These are phyloP conservation scores for Globisporangium solare DNA, from an alignment of 352 stramenopile genomes.

Conservation along the genomic window DNA sequence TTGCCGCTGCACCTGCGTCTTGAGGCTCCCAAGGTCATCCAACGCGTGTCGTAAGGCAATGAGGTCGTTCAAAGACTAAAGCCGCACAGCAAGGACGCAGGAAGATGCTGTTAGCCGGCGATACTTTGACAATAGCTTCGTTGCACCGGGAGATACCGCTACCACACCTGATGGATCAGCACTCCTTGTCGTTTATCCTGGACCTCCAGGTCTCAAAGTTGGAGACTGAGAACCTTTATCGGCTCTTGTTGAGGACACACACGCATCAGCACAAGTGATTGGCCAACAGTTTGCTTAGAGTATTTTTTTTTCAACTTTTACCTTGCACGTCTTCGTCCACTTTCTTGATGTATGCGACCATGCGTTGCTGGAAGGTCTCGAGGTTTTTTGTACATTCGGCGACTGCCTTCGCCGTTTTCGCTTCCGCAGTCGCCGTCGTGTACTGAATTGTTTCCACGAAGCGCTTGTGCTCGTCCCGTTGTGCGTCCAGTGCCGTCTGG, in stretches of 20 bases:
- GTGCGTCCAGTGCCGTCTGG: slow-evolving; percentile 38
- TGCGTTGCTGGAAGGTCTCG: slow-evolving; percentile 43
- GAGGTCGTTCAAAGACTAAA: slow-evolving; percentile 24
- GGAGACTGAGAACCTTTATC: slow-evolving; percentile 26
- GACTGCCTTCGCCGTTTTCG: slow-evolving; percentile 18
- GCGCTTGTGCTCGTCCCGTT: slow-evolving; percentile 38
- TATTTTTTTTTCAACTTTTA: no score
- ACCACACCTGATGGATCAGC: slow-evolving; percentile 36
- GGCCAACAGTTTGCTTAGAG: no score
- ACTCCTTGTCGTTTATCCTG: slow-evolving; percentile 36
- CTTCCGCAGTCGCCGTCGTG: slow-evolving; percentile 22
- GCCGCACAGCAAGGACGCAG: neutral
- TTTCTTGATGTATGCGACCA: slow-evolving; percentile 43
- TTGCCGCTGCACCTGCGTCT: slow-evolving; percentile 22
- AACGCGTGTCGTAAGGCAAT: slow-evolving; percentile 20
- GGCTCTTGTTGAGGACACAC: slow-evolving; percentile 20
- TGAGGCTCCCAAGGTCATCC: slow-evolving; percentile 30
- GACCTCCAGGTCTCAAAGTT: slow-evolving; percentile 39
- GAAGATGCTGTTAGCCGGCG: neutral
- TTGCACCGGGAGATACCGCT: neutral
- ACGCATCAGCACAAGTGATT: no score
- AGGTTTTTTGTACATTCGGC: slow-evolving; percentile 26
- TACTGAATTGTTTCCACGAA: slow-evolving; percentile 47
- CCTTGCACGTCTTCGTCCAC: slow-evolving; percentile 39
- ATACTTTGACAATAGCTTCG: neutral